These are phyloP conservation scores for Nicotiana undulata DNA, from an alignment of 257 asterid genomes.

Conservation along the genomic window DNA sequence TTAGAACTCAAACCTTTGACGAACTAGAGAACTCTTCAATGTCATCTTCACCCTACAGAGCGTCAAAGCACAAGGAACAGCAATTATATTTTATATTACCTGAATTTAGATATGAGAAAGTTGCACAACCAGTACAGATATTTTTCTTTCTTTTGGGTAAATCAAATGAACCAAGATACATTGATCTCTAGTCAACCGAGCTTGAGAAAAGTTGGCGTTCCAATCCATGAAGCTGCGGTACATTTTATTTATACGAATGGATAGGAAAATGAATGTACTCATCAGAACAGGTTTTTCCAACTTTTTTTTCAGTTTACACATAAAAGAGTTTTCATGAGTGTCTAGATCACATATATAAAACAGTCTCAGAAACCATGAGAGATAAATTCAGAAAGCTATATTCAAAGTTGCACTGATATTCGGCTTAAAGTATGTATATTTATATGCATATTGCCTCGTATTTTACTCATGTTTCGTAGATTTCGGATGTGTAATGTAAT, in stretches of 20 bases:
- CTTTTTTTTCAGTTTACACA: background rate
- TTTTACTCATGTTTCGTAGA: too few species aligned
- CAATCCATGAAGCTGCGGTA: background rate
- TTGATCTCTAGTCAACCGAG: background rate
- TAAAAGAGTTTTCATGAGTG: background rate
- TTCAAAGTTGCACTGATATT: background rate
- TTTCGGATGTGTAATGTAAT: too few species aligned
- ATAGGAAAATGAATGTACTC: background rate
- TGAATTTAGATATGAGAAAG: background rate
- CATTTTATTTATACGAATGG: background rate
- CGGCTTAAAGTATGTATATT: too few species aligned
- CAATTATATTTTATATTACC: background rate
- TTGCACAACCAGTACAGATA: background rate
- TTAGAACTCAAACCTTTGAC: constrained; percentile 36
- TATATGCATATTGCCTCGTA: too few species aligned
- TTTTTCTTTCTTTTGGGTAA: background rate
- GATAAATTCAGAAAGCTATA: background rate
- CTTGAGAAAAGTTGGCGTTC: background rate
- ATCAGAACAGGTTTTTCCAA: background rate
- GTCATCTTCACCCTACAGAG: constrained; percentile 45
- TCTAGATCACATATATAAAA: background rate
- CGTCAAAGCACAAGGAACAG: background rate
- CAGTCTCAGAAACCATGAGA: background rate
- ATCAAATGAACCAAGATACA: background rate
- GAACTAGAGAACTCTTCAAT: constrained; percentile 61